Percentiles rank a stretch among this genome's conserved stretches.
Evolutionary conservation across 2,329 filamentous ascomycete species (phyloP).

Genomic region (Mycosphaerella sp.): DNA sequence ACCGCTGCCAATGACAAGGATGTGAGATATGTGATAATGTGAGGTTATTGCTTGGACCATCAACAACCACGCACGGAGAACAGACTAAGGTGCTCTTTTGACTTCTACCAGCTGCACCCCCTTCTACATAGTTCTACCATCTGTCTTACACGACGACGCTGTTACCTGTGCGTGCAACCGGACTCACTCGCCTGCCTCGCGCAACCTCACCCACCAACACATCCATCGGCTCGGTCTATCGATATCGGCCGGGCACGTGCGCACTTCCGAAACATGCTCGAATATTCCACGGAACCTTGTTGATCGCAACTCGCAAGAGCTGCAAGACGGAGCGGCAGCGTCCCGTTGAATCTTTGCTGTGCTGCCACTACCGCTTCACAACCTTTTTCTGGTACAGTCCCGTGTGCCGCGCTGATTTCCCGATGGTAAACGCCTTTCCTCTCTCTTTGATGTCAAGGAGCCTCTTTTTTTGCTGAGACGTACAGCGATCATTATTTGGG

Average conservation of each 20-base stretch:
- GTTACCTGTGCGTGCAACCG: no score
- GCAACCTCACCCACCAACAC: no score
- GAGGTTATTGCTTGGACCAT: neutral
- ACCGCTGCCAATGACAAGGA: neutral
- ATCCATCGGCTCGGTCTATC: neutral
- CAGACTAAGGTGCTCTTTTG: no score
- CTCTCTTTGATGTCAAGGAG: neutral
- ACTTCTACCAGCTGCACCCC: no score
- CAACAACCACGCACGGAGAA: neutral
- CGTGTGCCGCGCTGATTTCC: neutral
- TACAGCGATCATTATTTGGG: slow-evolving; percentile 7
- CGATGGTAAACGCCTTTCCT: neutral
- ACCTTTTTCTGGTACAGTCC: neutral
- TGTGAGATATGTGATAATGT: neutral
- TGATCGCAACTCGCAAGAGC: neutral
- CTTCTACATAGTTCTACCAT: no score
- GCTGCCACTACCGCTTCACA: neutral
- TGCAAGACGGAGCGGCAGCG: neutral
- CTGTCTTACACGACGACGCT: no score
- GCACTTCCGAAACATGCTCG: neutral
- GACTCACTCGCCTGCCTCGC: no score
- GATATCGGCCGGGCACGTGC: neutral
- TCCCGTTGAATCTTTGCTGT: neutral
- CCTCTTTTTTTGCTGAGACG: neutral
- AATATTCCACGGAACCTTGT: neutral